Evolutionary conservation across 2,329 filamentous ascomycete genomes (phyloP).

Genomic region (Fusarium mundagurra): DNA sequence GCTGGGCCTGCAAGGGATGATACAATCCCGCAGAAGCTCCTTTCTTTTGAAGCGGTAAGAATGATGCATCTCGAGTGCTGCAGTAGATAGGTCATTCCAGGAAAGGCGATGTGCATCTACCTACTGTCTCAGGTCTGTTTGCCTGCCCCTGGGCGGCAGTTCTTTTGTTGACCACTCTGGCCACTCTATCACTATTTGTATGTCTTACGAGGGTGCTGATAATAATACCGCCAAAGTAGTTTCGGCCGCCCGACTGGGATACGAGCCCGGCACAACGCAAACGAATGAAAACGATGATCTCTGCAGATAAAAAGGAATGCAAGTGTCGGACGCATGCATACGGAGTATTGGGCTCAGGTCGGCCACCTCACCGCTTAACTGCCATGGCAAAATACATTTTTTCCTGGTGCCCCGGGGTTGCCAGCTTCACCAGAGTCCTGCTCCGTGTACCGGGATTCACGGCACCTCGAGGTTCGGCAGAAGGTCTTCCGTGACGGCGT

Average conservation of each 20-base stretch:
- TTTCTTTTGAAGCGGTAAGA: neutral
- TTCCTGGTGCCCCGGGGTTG: neutral
- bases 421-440: constrained; percentile 10
- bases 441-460: constrained; percentile 11
- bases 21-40: constrained; percentile 16
- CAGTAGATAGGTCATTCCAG: constrained; percentile 2
- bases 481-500: constrained; percentile 10
- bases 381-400: neutral
- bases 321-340: constrained; percentile 2
- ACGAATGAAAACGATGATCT: constrained; percentile 5
- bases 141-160: constrained; percentile 6
- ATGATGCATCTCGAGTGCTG: constrained; percentile 5
- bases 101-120: constrained; percentile 3
- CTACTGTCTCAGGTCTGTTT: neutral
- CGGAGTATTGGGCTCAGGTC: neutral
- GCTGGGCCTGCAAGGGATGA: constrained; percentile 35
- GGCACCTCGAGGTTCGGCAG: constrained; percentile 1
- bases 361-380: constrained; percentile 6
- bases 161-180: neutral
- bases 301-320: neutral
- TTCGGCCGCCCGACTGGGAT: neutral
- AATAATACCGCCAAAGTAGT: neutral
- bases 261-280: neutral
- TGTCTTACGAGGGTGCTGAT: neutral
- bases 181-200: neutral